A percentile compares a stretch with the other conserved stretches of the same genome.
Conservation (phyloP, 169 alveolate genomes). For the Plasmodium fragile region DNA sequence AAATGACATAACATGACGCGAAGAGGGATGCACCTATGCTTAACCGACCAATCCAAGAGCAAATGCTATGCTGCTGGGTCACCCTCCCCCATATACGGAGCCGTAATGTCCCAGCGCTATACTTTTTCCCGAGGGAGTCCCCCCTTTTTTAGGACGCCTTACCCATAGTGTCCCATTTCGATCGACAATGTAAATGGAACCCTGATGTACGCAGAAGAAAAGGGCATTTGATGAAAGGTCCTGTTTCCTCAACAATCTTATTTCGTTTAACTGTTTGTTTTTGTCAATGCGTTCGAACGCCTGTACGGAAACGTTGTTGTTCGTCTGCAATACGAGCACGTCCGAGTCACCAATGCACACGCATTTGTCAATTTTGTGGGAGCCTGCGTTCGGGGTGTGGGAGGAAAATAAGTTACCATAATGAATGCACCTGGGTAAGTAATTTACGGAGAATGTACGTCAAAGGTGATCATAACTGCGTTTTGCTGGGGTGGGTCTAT, state of each 20-base stretch:
- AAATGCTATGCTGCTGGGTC: not conserved
- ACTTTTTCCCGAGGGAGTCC: not conserved
- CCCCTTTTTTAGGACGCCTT: not conserved
- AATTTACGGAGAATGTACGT: not conserved
- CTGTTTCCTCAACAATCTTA: constrained; percentile 28
- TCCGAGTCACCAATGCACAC: constrained; percentile 24
- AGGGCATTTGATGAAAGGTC: not conserved
- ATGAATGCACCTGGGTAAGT: not conserved
- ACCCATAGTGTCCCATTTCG: constrained; percentile 47
- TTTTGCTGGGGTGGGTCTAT: not conserved
- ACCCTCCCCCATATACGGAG: not conserved
- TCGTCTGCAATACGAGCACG: constrained; percentile 35
- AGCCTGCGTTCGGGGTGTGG: not conserved
- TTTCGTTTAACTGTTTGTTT: constrained; percentile 37
- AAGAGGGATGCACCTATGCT: not conserved
- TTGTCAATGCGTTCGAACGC: not conserved
- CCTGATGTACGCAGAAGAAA: constrained; percentile 31
- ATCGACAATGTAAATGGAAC: constrained; percentile 33
- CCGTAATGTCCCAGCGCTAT: not conserved
- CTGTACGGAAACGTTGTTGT: constrained; percentile 1
- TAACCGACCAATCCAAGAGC: not conserved
- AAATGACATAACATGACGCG: not conserved
- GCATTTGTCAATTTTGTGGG: constrained; percentile 48
- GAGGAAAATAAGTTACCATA: not conserved
- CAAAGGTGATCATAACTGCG: not conserved